Evolutionary conservation across 495 filamentous ascomycete genomes (phyloP).

Genomic region (Penicillium coffeae): DNA sequence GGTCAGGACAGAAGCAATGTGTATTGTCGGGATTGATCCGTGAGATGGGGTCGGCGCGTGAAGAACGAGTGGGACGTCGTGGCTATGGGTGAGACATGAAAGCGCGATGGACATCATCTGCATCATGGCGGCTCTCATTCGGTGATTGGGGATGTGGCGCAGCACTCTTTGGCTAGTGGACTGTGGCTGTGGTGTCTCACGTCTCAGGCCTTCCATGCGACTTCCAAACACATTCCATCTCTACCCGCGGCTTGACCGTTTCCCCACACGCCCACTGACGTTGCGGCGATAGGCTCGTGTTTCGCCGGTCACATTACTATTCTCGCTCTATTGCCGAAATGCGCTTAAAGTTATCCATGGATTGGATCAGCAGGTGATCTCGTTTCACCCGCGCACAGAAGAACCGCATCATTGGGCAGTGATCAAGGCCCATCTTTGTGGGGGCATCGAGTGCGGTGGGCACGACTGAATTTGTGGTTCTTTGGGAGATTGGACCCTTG

Average conservation of each 20-base stretch:
- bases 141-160: conserved; percentile 10
- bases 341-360: conserved; percentile 4
- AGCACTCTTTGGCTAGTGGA: conserved; percentile 7
- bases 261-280: background rate
- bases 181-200: background rate
- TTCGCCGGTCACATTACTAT: background rate
- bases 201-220: background rate
- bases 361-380: conserved; percentile 3
- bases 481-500: background rate
- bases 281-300: background rate
- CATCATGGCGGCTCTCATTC: conserved; percentile 22
- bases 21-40: background rate
- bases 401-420: background rate
- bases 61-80: background rate
- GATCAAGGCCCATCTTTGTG: background rate
- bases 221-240: background rate
- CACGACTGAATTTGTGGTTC: background rate
- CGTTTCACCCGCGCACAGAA: background rate
- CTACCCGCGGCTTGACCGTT: background rate
- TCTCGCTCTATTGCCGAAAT: background rate
- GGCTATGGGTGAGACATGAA: conserved; percentile 5
- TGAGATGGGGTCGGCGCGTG: background rate
- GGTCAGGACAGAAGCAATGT: background rate
- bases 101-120: conserved; percentile 12
- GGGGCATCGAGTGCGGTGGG: background rate